Base-by-base conservation (phyloP, 257 asterid genomes). In the Gentiana dahurica region DNA sequence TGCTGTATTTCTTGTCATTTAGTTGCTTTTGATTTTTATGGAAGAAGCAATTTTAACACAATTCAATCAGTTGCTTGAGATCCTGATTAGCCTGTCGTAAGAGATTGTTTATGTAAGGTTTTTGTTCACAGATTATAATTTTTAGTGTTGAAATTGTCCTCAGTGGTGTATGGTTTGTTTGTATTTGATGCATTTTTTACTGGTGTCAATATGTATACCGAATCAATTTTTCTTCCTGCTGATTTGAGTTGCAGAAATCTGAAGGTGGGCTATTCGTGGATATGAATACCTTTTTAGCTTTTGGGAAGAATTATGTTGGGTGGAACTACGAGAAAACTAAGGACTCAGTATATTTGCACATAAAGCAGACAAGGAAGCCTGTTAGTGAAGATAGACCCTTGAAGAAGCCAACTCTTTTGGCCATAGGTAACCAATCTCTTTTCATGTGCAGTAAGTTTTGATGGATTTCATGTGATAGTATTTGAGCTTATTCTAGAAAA, bases 311-410 rank as follows among this genome's bases (percentile, higher is more conserved):
- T 59, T 85, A 70, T 68, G 95, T 83, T 41, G 75, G 65, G 8
- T 92, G 99, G 99, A 92, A 92, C 80, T 88, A 72, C 64, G 91
- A 78, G 78, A 92, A 92, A 83, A 77, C 87, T 3, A 89, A 95
- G 60, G 74, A 92, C 57, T 87, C 99, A 7, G 87, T 92, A 47
- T 92, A 92, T 63, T 69, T 92, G 80, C 97, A 85, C 72, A 83
- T 92, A 61, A 79, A 75, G 74, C 95, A 81, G 72, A 81, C 78
- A 4, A 53, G 33, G 58, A 87, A 85, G 82, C 72, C 76, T 8
- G 77, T 71, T 62, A 73, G 81, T 13, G 99, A 92, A 69, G 99
- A 88, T 58, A 79, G 99, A 70, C 99, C 99, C 24, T 77, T 77
- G 4, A 92, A 92, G 72, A 92, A 88, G 69, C 99, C 99, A 36